Evolutionary conservation across 306 rosid genomes (phyloP), one percentile per base, ranked within the genome.

Genomic region (Dalbergia cultrata): DNA sequence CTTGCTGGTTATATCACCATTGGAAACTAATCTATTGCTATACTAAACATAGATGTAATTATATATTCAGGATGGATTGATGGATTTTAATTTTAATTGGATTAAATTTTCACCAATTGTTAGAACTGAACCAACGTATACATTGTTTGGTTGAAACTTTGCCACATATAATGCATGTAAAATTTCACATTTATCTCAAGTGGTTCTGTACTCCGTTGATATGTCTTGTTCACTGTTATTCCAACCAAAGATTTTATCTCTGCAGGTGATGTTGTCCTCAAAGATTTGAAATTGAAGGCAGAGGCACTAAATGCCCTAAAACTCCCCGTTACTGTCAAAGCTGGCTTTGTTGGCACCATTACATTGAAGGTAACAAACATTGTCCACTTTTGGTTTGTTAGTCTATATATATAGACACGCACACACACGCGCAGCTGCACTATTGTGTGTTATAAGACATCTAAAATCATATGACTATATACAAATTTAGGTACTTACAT

Each of bases 191-290:
- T 22, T 44, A 53, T 66, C 14, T 8, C 12, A 70, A 76, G n/a
- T 57, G 45, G 41, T 22, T 58, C 53, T 77, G 18, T 41, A 70
- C 33, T 67, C 80, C 37, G 14, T 53, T 52, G 31, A 52, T 47
- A 53, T 34, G 74, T 68, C 71, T 47, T 80, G 84, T 19, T 64
- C 69, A 19, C 7, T 77, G 44, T 72, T 69, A 70, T 75, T 77
- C 79, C 47, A 82, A 67, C 77, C 43, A 75, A 78, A 80, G 78
- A 18, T 56, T 41, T 83, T 79, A 75, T 75, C 61, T 70, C 73
- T 82, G 64, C 88, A 95, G 99, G 99, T 59, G 98, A 95, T 73
- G 99, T 95, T 49, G 96, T 95, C 82, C 97, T 95, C 71, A 95
- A 90, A 81, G 99, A 95, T 89, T 88, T 95, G 91, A 91, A 91